Evolutionary conservation across 192 early-diverging fungal species (phyloP), one percentile per base, ranked within the genome.

Genomic region (Backusella liffmaniae): DNA sequence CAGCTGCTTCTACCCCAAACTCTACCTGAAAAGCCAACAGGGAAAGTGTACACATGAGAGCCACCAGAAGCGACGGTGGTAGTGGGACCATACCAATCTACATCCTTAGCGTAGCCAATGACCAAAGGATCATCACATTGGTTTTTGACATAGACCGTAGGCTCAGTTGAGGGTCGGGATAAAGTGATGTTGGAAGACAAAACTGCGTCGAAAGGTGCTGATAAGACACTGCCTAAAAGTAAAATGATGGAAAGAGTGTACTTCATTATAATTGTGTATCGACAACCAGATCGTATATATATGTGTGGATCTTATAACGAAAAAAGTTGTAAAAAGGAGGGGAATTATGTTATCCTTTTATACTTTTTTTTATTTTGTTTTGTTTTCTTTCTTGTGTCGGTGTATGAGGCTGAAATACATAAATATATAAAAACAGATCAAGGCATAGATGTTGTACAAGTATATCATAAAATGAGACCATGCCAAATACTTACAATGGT

Each of bases 1-100:
- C 80, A 81, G 13, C 59, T 35, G 18, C 67, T 46, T 41, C 80
- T 73, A 9, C 39, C 80, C 80, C 80, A 81, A 67, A 81, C 37
- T 49, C 80, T 71, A 70, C 80, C 80, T 16, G 56, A 73, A 73
- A 73, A 81, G 42, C 41, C 68, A 18, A 16, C 39, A 72, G 62
- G 49, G 21, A 66, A 65, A 26, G 29, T 70, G 4, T 67, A 75
- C 2, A 30, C 56, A 37, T 74, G 62, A 3, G 73, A 51, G 5
- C 21, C 41, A 41, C 76, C 76, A 42, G 80, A 53, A 16, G 36
- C 34, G 15, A 79, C 21, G 3, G 70, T 35, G 29, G 66, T 70
- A 9, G 59, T 65, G 3, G 59, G 67, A 39, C 73, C 78, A 36
- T 51, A 71, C 42, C 46, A 67, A 29, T 74, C 67, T 29, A 73